phyloP scores from a whole-genome alignment of 306 rosid species.

The Pyrus betulifolia region DNA sequence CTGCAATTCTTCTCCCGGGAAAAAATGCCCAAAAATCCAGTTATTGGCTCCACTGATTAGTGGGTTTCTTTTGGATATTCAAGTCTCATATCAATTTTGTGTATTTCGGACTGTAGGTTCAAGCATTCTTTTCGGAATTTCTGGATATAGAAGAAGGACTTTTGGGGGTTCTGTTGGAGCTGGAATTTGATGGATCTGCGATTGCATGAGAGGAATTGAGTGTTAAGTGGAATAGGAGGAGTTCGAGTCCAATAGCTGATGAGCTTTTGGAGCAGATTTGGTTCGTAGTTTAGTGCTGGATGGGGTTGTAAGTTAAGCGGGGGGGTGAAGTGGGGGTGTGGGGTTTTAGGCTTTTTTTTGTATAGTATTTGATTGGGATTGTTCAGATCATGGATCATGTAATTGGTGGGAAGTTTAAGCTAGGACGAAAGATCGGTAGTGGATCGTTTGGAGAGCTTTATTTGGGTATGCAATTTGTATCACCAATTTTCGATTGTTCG shows the following conservation, averaged over 20 bases:
- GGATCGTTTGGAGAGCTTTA: constrained; percentile 96
- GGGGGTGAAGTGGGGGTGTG: neutral
- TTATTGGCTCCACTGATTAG: constrained; percentile 20
- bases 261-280: constrained; percentile 11
- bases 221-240: constrained; percentile 13
- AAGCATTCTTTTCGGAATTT: constrained; percentile 10
- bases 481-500: neutral
- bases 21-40: constrained; percentile 15
- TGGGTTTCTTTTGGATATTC: constrained; percentile 18
- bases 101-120: constrained; percentile 7
- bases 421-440: constrained; percentile 91
- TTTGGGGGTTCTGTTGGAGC: constrained; percentile 27
- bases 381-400: constrained; percentile 78
- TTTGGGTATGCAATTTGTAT: constrained; percentile 53
- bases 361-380: constrained; percentile 20
- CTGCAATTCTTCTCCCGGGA: neutral
- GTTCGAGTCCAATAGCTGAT: constrained; percentile 15
- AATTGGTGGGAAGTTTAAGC: constrained; percentile 91
- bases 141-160: constrained; percentile 15
- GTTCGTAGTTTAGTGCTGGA: constrained; percentile 19
- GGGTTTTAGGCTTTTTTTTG: neutral
- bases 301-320: constrained; percentile 14
- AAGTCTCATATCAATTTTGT: constrained; percentile 9
- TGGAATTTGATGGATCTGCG: constrained; percentile 50
- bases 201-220: constrained; percentile 12